Base-by-base conservation (phyloP, 2,329 filamentous ascomycete genomes). In the Alternaria consortialis region DNA sequence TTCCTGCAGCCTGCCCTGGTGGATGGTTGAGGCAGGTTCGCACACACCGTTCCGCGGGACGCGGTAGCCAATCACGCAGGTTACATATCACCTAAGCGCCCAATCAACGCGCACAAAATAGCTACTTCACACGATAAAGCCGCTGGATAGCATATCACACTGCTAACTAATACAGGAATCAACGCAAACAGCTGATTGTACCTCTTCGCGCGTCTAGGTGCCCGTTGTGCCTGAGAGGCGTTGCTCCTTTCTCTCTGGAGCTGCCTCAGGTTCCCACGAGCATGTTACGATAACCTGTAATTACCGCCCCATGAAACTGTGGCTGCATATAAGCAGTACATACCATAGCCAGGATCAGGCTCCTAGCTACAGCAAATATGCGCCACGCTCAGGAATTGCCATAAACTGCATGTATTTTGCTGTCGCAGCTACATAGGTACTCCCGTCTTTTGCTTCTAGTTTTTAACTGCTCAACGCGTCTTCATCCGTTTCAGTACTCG, bases 391-490 rank as follows among this genome's bases (percentile, higher is more conserved):
- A 52, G 27, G 48, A 17, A 15, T 37, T 36, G 34, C 40, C 39
- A 56, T 46, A 54, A 61, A 43, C 29, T 53, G 29, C 42, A 39
- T 39, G 42, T 43, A 44, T 54, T 23, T 36, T 58, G 20, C 47
- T 43, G 29, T 11, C n/a, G 12, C 15, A 46, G n/a, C 27, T 42
- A 34, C 15, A 7, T 37, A 6, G 12, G 31, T 34, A 23, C 20
- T n/a, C 39, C 44, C 29, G 47, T 36, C 23, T 5, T 44, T 42
- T 32, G 7, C 23, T 53, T 50, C 25, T 56, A 7, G 17, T n/a
- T 1, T 25, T 32, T 32, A 42, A 17, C 46, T 55, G 44, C 20
- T 29, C 29, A 42, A 31, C 40, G 40, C 44, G 42, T 42, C 47
- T 36, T 54, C 37, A 54, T 27, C 53, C 37, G 6, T 42, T 48